Percentiles rank a stretch among this genome's conserved stretches.
These are phyloP conservation scores for Sclerotinia subarctica DNA, from an alignment of 2,329 filamentous ascomycete genomes.

Conservation along the genomic window DNA sequence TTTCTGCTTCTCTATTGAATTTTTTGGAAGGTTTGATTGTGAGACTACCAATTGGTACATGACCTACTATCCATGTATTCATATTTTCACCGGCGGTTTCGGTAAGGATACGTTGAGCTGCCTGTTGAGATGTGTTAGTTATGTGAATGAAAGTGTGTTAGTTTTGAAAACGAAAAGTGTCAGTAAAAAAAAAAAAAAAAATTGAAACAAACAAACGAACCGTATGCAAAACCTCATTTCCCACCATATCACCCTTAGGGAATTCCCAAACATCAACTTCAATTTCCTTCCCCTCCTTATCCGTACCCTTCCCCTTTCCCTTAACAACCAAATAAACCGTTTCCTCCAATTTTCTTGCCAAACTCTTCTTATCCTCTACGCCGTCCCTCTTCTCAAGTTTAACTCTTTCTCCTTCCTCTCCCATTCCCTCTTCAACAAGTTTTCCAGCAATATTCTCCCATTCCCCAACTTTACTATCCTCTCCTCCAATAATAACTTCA, in stretches of 20 bases:
- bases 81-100: conserved; percentile 85
- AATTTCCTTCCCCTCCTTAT: conserved; percentile 43
- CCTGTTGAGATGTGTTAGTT: conserved; percentile 49
- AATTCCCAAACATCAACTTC: conserved; percentile 69
- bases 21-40: conserved; percentile 52
- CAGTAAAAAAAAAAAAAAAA: background rate
- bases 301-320: conserved; percentile 38
- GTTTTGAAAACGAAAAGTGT: too few species aligned
- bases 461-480: conserved; percentile 49
- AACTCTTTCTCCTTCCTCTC: conserved; percentile 42
- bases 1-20: conserved; percentile 58
- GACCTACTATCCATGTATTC: conserved; percentile 97
- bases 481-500: conserved; percentile 74
- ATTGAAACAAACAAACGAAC: conserved; percentile 51
- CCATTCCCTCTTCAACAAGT: conserved; percentile 48
- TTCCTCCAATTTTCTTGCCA: conserved; percentile 75
- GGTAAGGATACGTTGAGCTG: conserved; percentile 74
- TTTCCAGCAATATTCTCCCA: conserved; percentile 54
- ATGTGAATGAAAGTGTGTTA: background rate
- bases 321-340: conserved; percentile 88
- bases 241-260: conserved; percentile 66
- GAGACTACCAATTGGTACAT: conserved; percentile 81
- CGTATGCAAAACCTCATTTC: conserved; percentile 75
- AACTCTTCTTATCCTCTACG: conserved; percentile 68
- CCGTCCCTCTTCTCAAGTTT: conserved; percentile 68